Conservation (phyloP, 139 green algal species). For the Microglena sp. region DNA sequence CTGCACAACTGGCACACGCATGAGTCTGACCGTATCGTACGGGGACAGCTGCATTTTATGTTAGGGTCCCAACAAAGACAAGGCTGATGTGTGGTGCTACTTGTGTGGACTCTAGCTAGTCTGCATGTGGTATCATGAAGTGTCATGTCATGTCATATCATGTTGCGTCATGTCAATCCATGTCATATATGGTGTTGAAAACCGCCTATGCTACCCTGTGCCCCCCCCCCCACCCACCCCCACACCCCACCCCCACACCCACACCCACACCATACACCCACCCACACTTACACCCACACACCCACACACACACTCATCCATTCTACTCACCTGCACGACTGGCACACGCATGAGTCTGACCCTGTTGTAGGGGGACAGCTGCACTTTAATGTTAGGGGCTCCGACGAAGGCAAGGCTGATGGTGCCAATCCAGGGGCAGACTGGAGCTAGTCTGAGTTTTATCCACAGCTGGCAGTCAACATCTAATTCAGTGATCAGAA, state of each 20-base stretch:
- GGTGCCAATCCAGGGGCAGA: conserved; percentile 85
- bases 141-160: too few species aligned
- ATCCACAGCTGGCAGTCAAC: conserved; percentile 89
- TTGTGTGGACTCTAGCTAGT: conserved; percentile 84
- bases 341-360: conserved; percentile 87
- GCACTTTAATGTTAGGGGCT: conserved; percentile 79
- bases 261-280: too few species aligned
- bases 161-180: too few species aligned
- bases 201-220: too few species aligned
- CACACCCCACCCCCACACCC: too few species aligned
- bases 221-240: too few species aligned
- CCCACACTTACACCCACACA: too few species aligned
- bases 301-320: too few species aligned
- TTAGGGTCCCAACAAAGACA: conserved; percentile 80
- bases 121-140: too few species aligned
- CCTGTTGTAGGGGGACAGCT: conserved; percentile 88
- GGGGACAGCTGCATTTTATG: conserved; percentile 89
- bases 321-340: conserved; percentile 60
- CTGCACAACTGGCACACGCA: conserved; percentile 55
- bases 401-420: conserved; percentile 85
- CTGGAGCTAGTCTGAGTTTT: conserved; percentile 85
- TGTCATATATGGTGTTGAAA: too few species aligned
- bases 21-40: conserved; percentile 86
- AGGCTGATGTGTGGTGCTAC: conserved; percentile 81
- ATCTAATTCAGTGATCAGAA: conserved; percentile 88